phyloP scores from a whole-genome alignment of 805 yeast genomes.

The Wickerhamiella allomyrinae region DNA sequence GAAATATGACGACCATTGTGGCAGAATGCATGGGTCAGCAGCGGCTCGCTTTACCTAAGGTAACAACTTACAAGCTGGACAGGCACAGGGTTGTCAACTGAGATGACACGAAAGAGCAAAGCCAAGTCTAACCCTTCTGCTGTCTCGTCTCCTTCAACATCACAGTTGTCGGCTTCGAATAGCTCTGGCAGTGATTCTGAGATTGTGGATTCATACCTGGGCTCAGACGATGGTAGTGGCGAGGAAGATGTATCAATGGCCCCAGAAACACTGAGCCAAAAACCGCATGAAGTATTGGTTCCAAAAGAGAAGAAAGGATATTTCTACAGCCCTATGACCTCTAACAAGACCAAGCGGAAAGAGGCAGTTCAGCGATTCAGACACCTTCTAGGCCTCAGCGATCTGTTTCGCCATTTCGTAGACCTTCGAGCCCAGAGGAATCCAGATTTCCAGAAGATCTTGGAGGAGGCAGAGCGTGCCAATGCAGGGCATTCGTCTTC shows the following conservation, averaged over 20 bases:
- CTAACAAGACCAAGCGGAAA: slow-evolving; percentile 14
- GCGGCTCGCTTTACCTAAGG: too few relatives aligned
- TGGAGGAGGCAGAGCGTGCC: slow-evolving; percentile 22
- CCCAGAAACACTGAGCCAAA: neutral
- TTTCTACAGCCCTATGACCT: neutral
- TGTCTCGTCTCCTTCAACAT: too few relatives aligned
- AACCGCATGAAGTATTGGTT: neutral
- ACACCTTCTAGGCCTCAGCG: slow-evolving; percentile 66
- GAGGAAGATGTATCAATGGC: neutral
- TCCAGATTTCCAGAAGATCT: slow-evolving; percentile 33
- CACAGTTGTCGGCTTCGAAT: too few relatives aligned
- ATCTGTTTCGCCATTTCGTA: slow-evolving; percentile 73
- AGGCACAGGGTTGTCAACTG: too few relatives aligned
- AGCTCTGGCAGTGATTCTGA: too few relatives aligned
- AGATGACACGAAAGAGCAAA: too few relatives aligned
- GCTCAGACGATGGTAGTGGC: neutral
- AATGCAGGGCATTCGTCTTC: slow-evolving; percentile 4
- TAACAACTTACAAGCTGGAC: too few relatives aligned
- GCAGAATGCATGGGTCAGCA: too few relatives aligned
- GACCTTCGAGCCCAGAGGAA: slow-evolving; percentile 68
- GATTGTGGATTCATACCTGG: too few relatives aligned
- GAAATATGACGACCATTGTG: too few relatives aligned
- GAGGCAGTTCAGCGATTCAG: slow-evolving; percentile 66
- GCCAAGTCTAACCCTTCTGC: too few relatives aligned
- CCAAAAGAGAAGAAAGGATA: neutral